Conservation (phyloP, 345 rosid genomes). For the Gossypium raimondii region DNA sequence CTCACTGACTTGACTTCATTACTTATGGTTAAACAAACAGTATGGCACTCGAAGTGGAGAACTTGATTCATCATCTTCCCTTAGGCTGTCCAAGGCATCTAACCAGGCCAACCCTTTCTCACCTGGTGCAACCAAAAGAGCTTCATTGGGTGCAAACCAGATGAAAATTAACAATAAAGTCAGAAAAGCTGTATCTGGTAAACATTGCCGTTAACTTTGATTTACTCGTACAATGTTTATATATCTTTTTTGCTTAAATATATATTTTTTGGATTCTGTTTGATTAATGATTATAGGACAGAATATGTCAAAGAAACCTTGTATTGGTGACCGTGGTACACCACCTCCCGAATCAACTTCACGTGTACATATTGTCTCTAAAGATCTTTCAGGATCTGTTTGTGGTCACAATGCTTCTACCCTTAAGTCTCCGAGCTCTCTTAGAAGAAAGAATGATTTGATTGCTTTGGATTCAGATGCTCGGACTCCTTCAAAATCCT, state of each 20-base stretch:
- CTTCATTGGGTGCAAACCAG: constrained; percentile 24
- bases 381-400: constrained; percentile 5
- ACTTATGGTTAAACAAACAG: constrained; percentile 21
- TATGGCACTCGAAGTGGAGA: constrained; percentile 11
- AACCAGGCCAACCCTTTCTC: constrained; percentile 11
- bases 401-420: constrained; percentile 6
- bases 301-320: constrained; percentile 25
- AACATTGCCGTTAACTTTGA: neutral
- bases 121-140: constrained; percentile 22
- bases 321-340: constrained; percentile 15
- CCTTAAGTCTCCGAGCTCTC: constrained; percentile 21
- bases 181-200: constrained; percentile 29
- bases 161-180: constrained; percentile 21
- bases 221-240: neutral
- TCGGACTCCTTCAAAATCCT: constrained; percentile 22
- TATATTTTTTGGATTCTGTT: neutral
- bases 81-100: constrained; percentile 25
- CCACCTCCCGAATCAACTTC: constrained; percentile 23
- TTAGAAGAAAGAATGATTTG: constrained; percentile 21
- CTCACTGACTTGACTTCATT: constrained; percentile 14
- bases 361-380: neutral
- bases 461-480: constrained; percentile 20
- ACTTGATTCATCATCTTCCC: constrained; percentile 17
- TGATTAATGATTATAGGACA: constrained; percentile 25
- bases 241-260: neutral